Evolutionary conservation across 257 asterid genomes (phyloP).

Genomic region (Penstemon eatonii): DNA sequence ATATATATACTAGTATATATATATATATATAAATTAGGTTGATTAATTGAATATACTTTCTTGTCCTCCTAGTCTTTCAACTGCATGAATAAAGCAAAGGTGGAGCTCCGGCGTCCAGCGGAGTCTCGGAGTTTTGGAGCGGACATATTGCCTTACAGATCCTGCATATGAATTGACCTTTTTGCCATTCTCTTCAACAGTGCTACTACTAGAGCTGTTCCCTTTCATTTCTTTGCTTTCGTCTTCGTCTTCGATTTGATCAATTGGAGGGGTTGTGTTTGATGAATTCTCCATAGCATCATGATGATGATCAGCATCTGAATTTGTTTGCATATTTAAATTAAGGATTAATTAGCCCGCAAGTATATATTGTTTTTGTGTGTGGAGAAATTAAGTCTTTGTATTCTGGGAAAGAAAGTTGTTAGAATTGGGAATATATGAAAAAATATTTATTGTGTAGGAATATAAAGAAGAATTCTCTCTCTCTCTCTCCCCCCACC

Average conservation of each 20-base stretch:
- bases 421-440: constrained; percentile 74
- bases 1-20: too few species aligned
- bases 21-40: neutral
- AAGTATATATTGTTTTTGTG: neutral
- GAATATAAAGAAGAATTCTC: constrained; percentile 55
- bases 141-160: constrained; percentile 74
- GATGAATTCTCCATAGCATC: constrained; percentile 41
- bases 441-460: constrained; percentile 44
- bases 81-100: constrained; percentile 79
- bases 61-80: constrained; percentile 88
- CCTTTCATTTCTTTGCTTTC: constrained; percentile 25
- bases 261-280: constrained; percentile 28
- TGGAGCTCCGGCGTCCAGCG: constrained; percentile 95
- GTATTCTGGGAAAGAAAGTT: constrained; percentile 57
- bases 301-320: neutral
- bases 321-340: constrained; percentile 31
- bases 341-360: neutral
- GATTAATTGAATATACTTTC: constrained; percentile 58
- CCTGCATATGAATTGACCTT: constrained; percentile 43
- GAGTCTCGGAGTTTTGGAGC: constrained; percentile 83
- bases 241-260: constrained; percentile 34
- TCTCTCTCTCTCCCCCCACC: constrained; percentile 18
- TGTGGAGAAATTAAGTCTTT: constrained; percentile 15
- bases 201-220: constrained; percentile 77
- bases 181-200: constrained; percentile 75